phyloP scores from a whole-genome alignment of 805 yeast species.

The Monosporozyma yasuniensis region DNA sequence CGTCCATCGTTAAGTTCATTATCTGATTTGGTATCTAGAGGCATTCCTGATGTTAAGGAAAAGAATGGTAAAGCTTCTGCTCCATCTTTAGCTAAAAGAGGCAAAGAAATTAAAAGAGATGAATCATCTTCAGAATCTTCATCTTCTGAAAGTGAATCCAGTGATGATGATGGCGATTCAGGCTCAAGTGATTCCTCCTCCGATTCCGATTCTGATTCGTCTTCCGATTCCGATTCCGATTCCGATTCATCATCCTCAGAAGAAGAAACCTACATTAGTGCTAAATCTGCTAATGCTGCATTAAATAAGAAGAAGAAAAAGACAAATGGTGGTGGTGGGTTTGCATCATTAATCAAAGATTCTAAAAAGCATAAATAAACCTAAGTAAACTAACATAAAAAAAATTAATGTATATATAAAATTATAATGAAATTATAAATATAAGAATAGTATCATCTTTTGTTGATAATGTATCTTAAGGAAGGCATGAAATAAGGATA shows the following conservation, averaged over 20 bases:
- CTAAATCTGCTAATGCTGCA: constrained; percentile 37
- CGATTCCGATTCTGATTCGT: constrained; percentile 11
- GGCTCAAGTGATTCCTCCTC: background rate
- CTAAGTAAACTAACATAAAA: constrained; percentile 3
- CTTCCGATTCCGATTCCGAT: constrained; percentile 15
- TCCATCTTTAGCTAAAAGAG: constrained; percentile 1
- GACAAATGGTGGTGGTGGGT: constrained; percentile 32
- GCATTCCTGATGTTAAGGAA: constrained; percentile 60
- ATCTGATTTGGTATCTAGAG: constrained; percentile 52
- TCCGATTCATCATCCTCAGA: constrained; percentile 18
- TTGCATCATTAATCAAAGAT: constrained; percentile 42
- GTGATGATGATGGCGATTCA: background rate
- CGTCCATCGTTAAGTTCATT: constrained; percentile 43
- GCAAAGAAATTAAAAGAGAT: constrained; percentile 1
- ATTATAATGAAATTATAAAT: background rate
- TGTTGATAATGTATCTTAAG: background rate
- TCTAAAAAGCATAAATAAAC: constrained; percentile 24
- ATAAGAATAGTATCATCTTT: background rate
- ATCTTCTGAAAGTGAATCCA: constrained; percentile 14
- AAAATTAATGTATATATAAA: background rate
- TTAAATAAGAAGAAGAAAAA: constrained; percentile 31
- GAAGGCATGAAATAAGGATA: background rate
- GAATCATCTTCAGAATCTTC: background rate
- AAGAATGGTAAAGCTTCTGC: constrained; percentile 10
- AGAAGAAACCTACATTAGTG: constrained; percentile 33